Conservation (phyloP, 1,284 basidiomycete species). For the Thelephora terrestris region DNA sequence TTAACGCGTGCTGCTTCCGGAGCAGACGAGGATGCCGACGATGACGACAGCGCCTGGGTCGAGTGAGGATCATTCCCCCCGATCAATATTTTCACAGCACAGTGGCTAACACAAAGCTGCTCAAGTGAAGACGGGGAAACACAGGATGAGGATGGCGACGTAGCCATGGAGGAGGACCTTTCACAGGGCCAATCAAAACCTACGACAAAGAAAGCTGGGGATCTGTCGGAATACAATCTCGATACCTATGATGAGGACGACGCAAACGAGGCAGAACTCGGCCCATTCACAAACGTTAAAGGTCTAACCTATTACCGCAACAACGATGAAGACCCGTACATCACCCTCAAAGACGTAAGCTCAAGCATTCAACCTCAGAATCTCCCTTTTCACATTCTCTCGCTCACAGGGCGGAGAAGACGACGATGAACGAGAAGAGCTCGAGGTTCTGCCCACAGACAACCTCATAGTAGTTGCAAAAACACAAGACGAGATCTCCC, state of each 20-base stretch:
- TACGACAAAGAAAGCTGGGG: slow-evolving; percentile 45
- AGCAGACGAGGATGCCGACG: slow-evolving; percentile 42
- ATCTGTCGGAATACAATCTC: slow-evolving; percentile 86
- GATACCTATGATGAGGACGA: slow-evolving; percentile 92
- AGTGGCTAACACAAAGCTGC: slow-evolving; percentile 15
- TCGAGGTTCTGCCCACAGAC: slow-evolving; percentile 85
- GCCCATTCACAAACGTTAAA: slow-evolving; percentile 94
- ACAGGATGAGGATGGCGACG: slow-evolving; percentile 60
- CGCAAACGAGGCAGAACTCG: slow-evolving; percentile 45
- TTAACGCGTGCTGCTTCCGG: slow-evolving; percentile 47
- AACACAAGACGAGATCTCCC: slow-evolving; percentile 95
- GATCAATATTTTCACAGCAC: slow-evolving; percentile 4
- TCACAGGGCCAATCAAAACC: slow-evolving; percentile 13
- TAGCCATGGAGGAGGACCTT: slow-evolving; percentile 19
- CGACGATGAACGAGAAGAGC: slow-evolving; percentile 74
- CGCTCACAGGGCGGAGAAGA: slow-evolving; percentile 57
- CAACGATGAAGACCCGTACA: slow-evolving; percentile 94
- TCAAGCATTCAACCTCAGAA: too few relatives aligned
- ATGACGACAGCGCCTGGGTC: slow-evolving; percentile 56
- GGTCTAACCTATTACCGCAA: slow-evolving; percentile 87
- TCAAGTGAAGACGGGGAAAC: slow-evolving; percentile 40
- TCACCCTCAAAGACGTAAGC: slow-evolving; percentile 84
- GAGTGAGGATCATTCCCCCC: slow-evolving; percentile 52
- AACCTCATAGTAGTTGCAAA: slow-evolving; percentile 90
- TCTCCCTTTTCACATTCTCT: slow-evolving; percentile 15